Conservation (phyloP, 2,329 filamentous ascomycete species). For the Nigrospora sphaerica region DNA sequence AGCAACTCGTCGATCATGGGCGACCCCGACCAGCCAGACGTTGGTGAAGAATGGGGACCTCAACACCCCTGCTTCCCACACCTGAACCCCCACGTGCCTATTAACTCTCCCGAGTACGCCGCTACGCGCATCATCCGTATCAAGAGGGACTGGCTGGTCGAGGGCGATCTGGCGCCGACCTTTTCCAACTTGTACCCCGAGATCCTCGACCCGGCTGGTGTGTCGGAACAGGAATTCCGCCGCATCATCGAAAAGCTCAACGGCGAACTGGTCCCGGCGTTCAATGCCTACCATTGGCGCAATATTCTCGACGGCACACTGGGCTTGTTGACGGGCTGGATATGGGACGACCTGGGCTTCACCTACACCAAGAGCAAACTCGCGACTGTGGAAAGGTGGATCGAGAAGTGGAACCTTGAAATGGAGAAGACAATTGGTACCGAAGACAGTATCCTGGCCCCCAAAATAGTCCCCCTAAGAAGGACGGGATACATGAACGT, state of each 20-base stretch:
- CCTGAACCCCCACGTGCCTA: conserved; percentile 81
- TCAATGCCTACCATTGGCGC: conserved; percentile 68
- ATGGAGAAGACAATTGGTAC: conserved; percentile 49
- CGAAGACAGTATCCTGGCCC: conserved; percentile 45
- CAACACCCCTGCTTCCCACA: conserved; percentile 93
- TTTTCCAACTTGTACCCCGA: conserved; percentile 96
- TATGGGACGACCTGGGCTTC: conserved; percentile 87
- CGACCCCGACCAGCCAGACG: conserved; percentile 54
- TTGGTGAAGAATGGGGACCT: conserved; percentile 82
- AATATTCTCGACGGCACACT: conserved; percentile 76
- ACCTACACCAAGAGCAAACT: conserved; percentile 69
- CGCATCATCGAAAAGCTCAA: conserved; percentile 78
- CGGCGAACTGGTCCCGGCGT: conserved; percentile 64
- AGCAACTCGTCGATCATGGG: conserved; percentile 56
- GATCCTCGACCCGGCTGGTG: conserved; percentile 76
- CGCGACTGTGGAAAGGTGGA: conserved; percentile 66
- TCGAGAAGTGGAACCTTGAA: conserved; percentile 79
- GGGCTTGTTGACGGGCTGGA: conserved; percentile 80
- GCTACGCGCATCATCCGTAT: conserved; percentile 88
- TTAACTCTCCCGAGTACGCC: conserved; percentile 65
- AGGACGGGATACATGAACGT: conserved; percentile 84
- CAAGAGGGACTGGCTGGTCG: conserved; percentile 82
- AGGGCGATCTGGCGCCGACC: conserved; percentile 83
- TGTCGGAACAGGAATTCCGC: conserved; percentile 83
- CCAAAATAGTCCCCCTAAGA: conserved; percentile 71